A percentile compares a stretch with the other conserved stretches of the same genome.
These are phyloP conservation scores for Sphenostylis stenocarpa DNA, from an alignment of 306 rosid species.

Conservation along the genomic window DNA sequence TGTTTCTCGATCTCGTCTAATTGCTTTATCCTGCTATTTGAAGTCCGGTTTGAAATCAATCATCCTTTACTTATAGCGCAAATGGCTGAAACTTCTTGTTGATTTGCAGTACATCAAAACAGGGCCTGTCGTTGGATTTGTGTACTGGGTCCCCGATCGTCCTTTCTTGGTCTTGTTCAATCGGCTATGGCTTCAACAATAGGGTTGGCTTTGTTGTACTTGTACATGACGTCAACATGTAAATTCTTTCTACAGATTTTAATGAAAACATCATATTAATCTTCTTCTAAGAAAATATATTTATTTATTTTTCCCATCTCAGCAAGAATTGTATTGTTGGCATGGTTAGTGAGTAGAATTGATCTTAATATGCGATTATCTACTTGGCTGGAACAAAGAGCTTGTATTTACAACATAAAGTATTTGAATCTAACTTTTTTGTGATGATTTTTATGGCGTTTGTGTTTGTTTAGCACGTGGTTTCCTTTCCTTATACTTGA, in stretches of 20 bases:
- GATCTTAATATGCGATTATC: neutral
- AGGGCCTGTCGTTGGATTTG: slow-evolving; percentile 5
- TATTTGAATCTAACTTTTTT: neutral
- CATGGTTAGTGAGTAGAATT: neutral
- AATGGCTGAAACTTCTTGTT: neutral
- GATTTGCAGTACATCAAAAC: neutral
- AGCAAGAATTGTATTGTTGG: neutral
- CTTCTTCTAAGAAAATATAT: neutral
- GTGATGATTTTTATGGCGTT: neutral
- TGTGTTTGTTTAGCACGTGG: neutral
- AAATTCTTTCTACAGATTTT: neutral
- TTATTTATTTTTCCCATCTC: neutral
- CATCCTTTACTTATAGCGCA: neutral
- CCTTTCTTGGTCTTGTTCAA: neutral
- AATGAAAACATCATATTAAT: neutral
- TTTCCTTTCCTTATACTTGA: neutral
- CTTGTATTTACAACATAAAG: neutral
- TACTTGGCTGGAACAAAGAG: neutral
- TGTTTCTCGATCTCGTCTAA: neutral
- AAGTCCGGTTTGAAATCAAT: too few species aligned
- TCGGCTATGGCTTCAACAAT: neutral
- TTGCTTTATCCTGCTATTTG: neutral
- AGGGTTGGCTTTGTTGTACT: neutral
- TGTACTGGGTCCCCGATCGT: neutral
- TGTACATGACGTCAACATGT: neutral